phyloP scores from a whole-genome alignment of 495 filamentous ascomycete genomes.

The Entonaema liquescens region DNA sequence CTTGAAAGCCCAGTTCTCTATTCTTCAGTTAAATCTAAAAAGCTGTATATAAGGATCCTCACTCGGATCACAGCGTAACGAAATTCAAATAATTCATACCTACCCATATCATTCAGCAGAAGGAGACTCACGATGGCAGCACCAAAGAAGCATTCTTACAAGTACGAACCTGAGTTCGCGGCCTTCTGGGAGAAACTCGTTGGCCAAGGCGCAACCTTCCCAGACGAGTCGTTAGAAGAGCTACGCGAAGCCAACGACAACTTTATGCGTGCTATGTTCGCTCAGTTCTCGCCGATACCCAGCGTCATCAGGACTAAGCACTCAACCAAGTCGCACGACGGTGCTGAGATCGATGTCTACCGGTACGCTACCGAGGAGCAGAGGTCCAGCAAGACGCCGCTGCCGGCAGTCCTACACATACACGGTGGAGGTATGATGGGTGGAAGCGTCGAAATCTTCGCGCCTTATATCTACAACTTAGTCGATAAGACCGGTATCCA shows the following conservation, averaged over 20 bases:
- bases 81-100: background rate
- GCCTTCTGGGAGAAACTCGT: constrained; percentile 7
- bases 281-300: constrained; percentile 6
- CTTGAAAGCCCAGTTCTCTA: background rate
- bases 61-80: background rate
- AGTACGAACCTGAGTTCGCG: constrained; percentile 28
- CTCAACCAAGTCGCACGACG: constrained; percentile 24
- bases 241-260: constrained; percentile 19
- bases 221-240: constrained; percentile 7
- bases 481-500: constrained; percentile 39
- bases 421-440: constrained; percentile 54
- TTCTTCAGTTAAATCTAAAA: background rate
- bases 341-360: constrained; percentile 11
- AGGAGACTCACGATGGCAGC: background rate
- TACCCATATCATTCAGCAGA: background rate
- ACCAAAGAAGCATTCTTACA: constrained; percentile 9
- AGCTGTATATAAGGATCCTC: background rate
- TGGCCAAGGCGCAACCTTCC: background rate
- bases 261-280: constrained; percentile 11
- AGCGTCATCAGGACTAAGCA: constrained; percentile 14
- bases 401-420: constrained; percentile 48
- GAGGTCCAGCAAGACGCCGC: background rate
- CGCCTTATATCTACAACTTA: constrained; percentile 30
- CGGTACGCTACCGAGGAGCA: constrained; percentile 35
- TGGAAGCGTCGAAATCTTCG: constrained; percentile 41